A percentile compares a stretch with the other conserved stretches of the same genome.
phyloP scores from a whole-genome alignment of 257 asterid genomes.

The Vinca minor region DNA sequence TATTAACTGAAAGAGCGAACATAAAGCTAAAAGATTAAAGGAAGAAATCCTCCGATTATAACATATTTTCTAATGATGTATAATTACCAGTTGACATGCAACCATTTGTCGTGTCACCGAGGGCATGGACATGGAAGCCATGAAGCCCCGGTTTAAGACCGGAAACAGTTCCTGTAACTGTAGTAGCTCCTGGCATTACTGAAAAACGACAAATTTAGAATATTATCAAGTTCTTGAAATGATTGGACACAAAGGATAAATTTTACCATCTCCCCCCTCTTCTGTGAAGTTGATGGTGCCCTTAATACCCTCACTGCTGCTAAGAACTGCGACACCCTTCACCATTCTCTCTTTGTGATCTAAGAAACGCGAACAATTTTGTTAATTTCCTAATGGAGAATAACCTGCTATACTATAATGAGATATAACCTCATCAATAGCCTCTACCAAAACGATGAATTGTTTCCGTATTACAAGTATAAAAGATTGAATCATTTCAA shows the following conservation, averaged over 20 bases:
- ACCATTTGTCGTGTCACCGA: slow-evolving; percentile 99
- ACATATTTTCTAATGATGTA: background rate
- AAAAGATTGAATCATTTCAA: too few relatives aligned
- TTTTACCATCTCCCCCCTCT: slow-evolving; percentile 82
- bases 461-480: too few relatives aligned
- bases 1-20: background rate
- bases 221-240: slow-evolving; percentile 1
- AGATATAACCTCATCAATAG: too few relatives aligned
- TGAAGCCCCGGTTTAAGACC: slow-evolving; percentile 90
- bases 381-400: background rate
- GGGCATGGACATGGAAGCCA: slow-evolving; percentile 97
- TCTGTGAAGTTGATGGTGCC: slow-evolving; percentile 73
- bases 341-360: slow-evolving; percentile 73
- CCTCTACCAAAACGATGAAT: background rate
- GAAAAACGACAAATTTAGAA: slow-evolving; percentile 3
- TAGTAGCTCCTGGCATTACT: slow-evolving; percentile 55
- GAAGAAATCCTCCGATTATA: background rate
- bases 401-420: background rate
- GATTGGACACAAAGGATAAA: slow-evolving; percentile 5
- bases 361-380: slow-evolving; percentile 12
- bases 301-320: slow-evolving; percentile 78
- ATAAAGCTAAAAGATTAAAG: background rate
- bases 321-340: slow-evolving; percentile 89
- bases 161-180: slow-evolving; percentile 64
- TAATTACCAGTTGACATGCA: slow-evolving; percentile 89